A percentile compares a stretch with the other conserved stretches of the same genome.
Conservation (phyloP, 2,329 filamentous ascomycete species). For the Canariomyces notabilis region DNA sequence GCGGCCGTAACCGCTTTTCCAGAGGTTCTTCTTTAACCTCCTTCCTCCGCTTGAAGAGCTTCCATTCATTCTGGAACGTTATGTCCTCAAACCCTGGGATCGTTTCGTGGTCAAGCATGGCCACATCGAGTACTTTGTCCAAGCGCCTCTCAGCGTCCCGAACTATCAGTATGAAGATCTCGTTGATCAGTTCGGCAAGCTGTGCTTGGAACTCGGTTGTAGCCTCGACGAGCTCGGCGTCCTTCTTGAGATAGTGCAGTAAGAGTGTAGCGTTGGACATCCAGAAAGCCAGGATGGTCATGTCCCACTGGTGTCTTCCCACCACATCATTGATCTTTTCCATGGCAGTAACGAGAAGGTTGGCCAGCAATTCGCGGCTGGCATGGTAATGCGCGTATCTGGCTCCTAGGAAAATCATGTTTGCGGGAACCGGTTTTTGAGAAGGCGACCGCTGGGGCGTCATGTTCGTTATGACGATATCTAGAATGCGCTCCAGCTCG, state of each 20-base stretch:
- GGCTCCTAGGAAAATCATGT: slow-evolving; percentile 92
- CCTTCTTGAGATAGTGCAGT: slow-evolving; percentile 96
- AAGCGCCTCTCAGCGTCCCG: slow-evolving; percentile 91
- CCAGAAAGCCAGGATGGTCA: slow-evolving; percentile 99
- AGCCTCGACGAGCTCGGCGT: slow-evolving; percentile 70
- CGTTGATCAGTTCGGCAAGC: slow-evolving; percentile 89
- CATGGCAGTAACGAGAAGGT: slow-evolving; percentile 79
- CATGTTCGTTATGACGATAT: slow-evolving; percentile 97
- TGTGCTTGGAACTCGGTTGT: slow-evolving; percentile 90
- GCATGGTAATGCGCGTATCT: slow-evolving; percentile 96
- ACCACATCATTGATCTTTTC: slow-evolving; percentile 96
- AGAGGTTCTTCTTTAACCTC: slow-evolving; percentile 85
- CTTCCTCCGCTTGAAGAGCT: slow-evolving; percentile 86
- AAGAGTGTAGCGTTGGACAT: slow-evolving; percentile 93
- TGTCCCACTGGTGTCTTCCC: slow-evolving; percentile 96
- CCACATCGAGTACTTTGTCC: slow-evolving; percentile 88
- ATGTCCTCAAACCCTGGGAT: slow-evolving; percentile 97
- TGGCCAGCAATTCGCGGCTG: slow-evolving; percentile 74
- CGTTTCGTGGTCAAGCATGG: slow-evolving; percentile 96
- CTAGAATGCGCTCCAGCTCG: slow-evolving; percentile 84
- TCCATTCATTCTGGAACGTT: slow-evolving; percentile 97
- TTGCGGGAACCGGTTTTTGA: slow-evolving; percentile 97
- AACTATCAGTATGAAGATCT: slow-evolving; percentile 97
- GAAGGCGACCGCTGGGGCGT: slow-evolving; percentile 89
- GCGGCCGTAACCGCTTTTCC: slow-evolving; percentile 86